phyloP scores from a whole-genome alignment of 352 stramenopile genomes.

The Pythium coloratum region DNA sequence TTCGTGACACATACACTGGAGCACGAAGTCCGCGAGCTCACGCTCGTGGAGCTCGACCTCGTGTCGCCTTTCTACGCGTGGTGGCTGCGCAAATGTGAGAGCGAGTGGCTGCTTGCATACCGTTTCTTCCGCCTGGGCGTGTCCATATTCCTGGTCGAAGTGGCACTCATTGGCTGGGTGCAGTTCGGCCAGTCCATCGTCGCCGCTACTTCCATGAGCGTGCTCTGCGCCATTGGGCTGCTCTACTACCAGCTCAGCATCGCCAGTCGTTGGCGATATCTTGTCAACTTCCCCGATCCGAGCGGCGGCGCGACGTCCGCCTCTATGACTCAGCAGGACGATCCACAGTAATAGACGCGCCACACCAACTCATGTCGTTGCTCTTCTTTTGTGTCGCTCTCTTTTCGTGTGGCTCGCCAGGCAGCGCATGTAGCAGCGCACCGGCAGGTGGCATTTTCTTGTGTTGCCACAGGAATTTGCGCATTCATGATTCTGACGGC shows the following conservation, averaged over 20 bases:
- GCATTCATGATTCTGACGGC: constrained; percentile 20
- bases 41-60: constrained; percentile 55
- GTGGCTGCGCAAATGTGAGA: constrained; percentile 71
- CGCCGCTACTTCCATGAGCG: constrained; percentile 48
- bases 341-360: constrained; percentile 11
- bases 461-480: constrained; percentile 21
- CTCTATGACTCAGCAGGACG: background rate
- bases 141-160: constrained; percentile 62
- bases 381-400: background rate
- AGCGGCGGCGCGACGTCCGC: background rate
- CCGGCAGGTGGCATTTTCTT: constrained; percentile 28
- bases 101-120: constrained; percentile 74
- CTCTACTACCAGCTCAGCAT: constrained; percentile 71
- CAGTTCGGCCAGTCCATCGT: constrained; percentile 50
- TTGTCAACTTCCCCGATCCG: constrained; percentile 56
- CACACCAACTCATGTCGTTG: background rate
- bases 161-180: constrained; percentile 61
- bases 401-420: background rate
- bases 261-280: constrained; percentile 69
- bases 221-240: constrained; percentile 43
- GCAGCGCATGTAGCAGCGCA: background rate
- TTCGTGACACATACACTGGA: constrained; percentile 83
- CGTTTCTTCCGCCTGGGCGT: constrained; percentile 58
- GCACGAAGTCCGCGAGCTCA: constrained; percentile 53
- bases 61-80: constrained; percentile 69